Base-by-base conservation (phyloP, 768 basidiomycete species). In the Kondoa subrosea region DNA sequence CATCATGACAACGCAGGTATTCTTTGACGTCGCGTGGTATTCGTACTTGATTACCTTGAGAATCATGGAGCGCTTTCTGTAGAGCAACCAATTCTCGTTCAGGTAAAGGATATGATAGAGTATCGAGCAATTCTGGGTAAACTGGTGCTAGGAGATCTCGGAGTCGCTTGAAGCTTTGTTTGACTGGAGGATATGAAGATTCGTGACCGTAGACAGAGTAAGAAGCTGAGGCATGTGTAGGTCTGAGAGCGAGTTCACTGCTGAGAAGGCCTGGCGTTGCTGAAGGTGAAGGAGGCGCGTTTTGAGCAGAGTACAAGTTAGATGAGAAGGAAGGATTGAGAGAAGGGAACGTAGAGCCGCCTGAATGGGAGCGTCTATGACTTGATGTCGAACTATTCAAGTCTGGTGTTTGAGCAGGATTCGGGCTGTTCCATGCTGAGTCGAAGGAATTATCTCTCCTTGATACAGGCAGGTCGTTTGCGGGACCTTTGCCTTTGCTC, bases 61-160 rank as follows among this genome's bases (percentile, higher is more conserved):
- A 32, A 33, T 33, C 27, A 4, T 85, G 78, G 72, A 88, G 84
- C 32, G 91, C 90, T 70, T 93, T 85, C 71, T 89, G 84, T 76
- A 85, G 80, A 78, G 86, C 82, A 50, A 86, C 82, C 69, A 95
- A 83, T 76, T 90, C 86, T 71, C 83, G 82, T 12, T 86, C 86
- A 66, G 86, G 82, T 71, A 90, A 87, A 70, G 90, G 89, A 74
- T 87, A 89, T 77, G 93, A 93, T 72, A 97, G 86, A 8, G 92
- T 95, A 77, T 97, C 92, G 31, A 87, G 88, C 25, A 97, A 83
- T 75, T 97, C 92, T 58, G 91, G 90, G 78, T 93, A 93, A 78
- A 92, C 86, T 69, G 85, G 82, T 69, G 78, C 80, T 25, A 95
- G 85, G 84, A 90, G 90, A n/a, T 78, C 75, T 69, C 85, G 86